A percentile compares a stretch with the other conserved stretches of the same genome.
These are phyloP conservation scores for Colletotrichum sp. DNA, from an alignment of 2,329 filamentous ascomycete genomes.

Conservation along the genomic window DNA sequence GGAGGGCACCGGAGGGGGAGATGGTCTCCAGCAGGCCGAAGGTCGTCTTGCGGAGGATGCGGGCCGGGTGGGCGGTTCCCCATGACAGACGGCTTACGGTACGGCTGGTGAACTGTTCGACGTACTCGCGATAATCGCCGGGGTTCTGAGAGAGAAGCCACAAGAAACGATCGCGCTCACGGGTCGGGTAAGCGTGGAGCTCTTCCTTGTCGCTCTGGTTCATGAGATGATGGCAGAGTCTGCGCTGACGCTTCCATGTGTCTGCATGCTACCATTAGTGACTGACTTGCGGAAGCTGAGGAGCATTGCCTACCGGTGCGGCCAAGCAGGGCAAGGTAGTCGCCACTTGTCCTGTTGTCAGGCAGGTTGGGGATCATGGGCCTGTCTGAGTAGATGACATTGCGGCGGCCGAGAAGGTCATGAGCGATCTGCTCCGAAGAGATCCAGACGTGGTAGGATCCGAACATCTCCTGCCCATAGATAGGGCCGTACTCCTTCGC, in stretches of 20 bases:
- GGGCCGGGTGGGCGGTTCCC: conserved; percentile 46
- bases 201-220: conserved; percentile 36
- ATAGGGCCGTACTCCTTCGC: conserved; percentile 50
- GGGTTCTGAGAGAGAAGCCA: conserved; percentile 44
- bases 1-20: conserved; percentile 47
- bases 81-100: conserved; percentile 51
- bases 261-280: conserved; percentile 30
- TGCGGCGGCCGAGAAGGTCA: conserved; percentile 47
- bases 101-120: conserved; percentile 53
- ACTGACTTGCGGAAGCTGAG: too few species aligned
- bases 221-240: conserved; percentile 50
- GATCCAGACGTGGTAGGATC: conserved; percentile 52
- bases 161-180: conserved; percentile 51
- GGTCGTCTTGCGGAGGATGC: conserved; percentile 47
- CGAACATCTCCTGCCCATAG: conserved; percentile 51
- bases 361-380: conserved; percentile 52
- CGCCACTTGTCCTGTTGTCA: conserved; percentile 50
- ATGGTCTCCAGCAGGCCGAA: conserved; percentile 52
- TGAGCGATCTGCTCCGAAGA: conserved; percentile 49
- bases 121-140: conserved; percentile 47
- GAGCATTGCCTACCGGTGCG: conserved; percentile 37
- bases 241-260: conserved; percentile 54
- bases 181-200: conserved; percentile 46
- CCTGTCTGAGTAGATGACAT: conserved; percentile 51
- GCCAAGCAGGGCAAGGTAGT: conserved; percentile 51